Conservation (phyloP, 2,329 filamentous ascomycete genomes). For the Fusarium musae region DNA sequence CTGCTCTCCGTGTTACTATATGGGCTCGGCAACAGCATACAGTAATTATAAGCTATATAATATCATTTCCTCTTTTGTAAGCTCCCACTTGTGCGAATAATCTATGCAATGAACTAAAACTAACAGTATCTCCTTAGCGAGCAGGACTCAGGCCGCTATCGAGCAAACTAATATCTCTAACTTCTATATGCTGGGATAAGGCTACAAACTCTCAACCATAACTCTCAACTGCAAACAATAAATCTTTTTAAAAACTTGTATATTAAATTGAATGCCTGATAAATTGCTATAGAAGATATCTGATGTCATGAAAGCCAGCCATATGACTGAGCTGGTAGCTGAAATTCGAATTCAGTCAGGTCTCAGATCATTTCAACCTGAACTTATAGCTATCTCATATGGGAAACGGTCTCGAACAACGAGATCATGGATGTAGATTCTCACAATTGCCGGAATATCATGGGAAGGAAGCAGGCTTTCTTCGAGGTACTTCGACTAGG, state of each 20-base stretch:
- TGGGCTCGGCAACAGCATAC: not conserved
- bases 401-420: accelerated
- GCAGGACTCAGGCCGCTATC: not conserved
- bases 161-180: not conserved
- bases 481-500: not conserved
- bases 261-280: too few species aligned
- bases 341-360: not conserved
- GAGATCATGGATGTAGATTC: accelerated
- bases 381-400: not conserved
- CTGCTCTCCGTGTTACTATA: not conserved
- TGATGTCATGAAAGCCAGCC: not conserved
- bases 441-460: not conserved
- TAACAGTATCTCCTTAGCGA: too few species aligned
- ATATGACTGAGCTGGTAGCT: not conserved
- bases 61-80: not conserved
- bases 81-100: accelerated
- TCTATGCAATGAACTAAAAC: accelerated
- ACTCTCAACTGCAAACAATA: too few species aligned
- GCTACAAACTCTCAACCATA: not conserved
- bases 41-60: not conserved
- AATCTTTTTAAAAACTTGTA: not conserved
- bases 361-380: not conserved
- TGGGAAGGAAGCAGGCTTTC: not conserved
- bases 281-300: not conserved
- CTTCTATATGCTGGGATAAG: not conserved